Evolutionary conservation across 2,329 filamentous ascomycete species (phyloP).

Genomic region (Xylariaceae sp.): DNA sequence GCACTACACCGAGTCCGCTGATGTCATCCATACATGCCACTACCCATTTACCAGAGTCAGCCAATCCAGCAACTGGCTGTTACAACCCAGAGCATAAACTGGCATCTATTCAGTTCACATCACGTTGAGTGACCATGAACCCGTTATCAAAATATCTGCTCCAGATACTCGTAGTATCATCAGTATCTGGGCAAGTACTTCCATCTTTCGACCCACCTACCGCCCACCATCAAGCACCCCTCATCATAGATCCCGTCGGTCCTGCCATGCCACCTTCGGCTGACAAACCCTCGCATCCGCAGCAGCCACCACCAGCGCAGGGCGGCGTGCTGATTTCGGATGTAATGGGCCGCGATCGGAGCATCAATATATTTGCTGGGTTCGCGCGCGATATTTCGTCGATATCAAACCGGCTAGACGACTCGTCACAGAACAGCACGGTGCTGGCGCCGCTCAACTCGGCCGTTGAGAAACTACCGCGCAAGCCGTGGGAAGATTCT

Average conservation of each 20-base stretch:
- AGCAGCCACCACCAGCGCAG: conserved; percentile 26
- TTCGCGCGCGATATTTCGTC: conserved; percentile 71
- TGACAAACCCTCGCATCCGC: conserved; percentile 5
- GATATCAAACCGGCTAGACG: conserved; percentile 66
- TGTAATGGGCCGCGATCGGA: conserved; percentile 73
- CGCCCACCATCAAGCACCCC: conserved; percentile 26
- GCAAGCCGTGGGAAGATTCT: conserved; percentile 83
- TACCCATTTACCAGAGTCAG: no score
- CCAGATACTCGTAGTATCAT: conserved; percentile 17
- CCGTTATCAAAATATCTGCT: conserved; percentile 12
- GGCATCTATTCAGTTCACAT: no score
- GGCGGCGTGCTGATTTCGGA: conserved; percentile 71
- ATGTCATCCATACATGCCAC: no score
- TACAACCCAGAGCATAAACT: no score
- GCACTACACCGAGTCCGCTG: no score
- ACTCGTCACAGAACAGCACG: conserved; percentile 66
- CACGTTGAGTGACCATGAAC: no score
- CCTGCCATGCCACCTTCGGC: conserved; percentile 16
- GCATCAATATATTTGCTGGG: conserved; percentile 79
- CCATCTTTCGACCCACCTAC: conserved; percentile 20
- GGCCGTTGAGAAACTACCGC: conserved; percentile 70
- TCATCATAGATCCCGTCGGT: conserved; percentile 29
- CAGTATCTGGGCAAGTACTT: conserved; percentile 19
- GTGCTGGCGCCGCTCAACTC: conserved; percentile 85
- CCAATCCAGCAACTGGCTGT: no score